Conservation (phyloP, 129 eudicot species). For the Flaveria sonorensis region DNA sequence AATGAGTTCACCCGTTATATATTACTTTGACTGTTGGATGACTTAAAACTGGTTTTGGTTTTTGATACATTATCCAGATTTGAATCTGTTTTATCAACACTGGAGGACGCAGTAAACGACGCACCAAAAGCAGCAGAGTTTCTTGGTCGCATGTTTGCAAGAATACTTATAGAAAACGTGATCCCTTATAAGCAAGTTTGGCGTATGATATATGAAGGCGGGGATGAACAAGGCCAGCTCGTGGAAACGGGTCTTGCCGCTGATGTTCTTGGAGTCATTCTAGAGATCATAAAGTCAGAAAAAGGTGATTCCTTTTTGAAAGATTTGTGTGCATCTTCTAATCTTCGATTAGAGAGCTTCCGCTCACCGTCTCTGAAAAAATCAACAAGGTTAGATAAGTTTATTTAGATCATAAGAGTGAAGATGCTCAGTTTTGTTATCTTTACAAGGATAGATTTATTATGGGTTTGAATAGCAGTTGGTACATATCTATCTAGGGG, state of each 20-base stretch:
- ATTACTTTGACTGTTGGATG: neutral
- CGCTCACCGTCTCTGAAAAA: slow-evolving; percentile 58
- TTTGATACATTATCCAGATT: slow-evolving; percentile 50
- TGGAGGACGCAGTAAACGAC: slow-evolving; percentile 86
- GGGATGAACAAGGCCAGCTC: slow-evolving; percentile 80
- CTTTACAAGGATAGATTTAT: slow-evolving; percentile 32
- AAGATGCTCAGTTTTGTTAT: slow-evolving; percentile 52
- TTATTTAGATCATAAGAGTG: slow-evolving; percentile 55
- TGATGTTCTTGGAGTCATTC: slow-evolving; percentile 69
- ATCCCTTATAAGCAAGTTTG: slow-evolving; percentile 57
- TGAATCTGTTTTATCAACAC: slow-evolving; percentile 60
- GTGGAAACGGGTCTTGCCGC: slow-evolving; percentile 77
- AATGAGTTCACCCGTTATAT: neutral
- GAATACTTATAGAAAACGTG: slow-evolving; percentile 57
- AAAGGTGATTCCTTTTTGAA: slow-evolving; percentile 64
- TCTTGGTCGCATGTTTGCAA: slow-evolving; percentile 72
- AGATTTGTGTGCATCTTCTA: slow-evolving; percentile 50
- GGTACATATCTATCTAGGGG: slow-evolving; percentile 25
- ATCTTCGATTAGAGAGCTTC: slow-evolving; percentile 54
- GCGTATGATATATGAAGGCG: slow-evolving; percentile 72
- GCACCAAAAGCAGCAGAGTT: slow-evolving; percentile 95
- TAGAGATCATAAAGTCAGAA: slow-evolving; percentile 65
- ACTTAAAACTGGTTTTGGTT: neutral
- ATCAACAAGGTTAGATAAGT: slow-evolving; percentile 69
- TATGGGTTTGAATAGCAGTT: slow-evolving; percentile 29